Conservation (phyloP, 2,329 filamentous ascomycete species). For the Bisporella sp. region DNA sequence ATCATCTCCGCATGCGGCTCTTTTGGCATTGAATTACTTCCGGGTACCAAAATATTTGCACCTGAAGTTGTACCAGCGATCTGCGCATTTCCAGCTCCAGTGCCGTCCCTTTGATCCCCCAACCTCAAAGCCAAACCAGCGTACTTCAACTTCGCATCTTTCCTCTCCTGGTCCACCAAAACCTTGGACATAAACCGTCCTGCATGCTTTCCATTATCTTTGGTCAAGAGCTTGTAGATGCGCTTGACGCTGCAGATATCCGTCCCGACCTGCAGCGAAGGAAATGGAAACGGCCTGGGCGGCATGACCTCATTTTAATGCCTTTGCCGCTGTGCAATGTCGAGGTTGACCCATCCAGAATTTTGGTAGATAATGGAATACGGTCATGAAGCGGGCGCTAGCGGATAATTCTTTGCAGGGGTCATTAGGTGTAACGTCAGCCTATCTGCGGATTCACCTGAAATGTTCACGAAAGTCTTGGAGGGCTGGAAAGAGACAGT, state of each 20-base stretch:
- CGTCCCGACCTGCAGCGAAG: slow-evolving; percentile 59
- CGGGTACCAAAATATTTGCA: background rate
- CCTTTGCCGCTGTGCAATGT: background rate
- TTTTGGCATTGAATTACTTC: background rate
- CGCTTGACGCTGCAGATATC: slow-evolving; percentile 70
- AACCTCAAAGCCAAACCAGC: too few relatives aligned
- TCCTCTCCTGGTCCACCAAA: slow-evolving; percentile 11
- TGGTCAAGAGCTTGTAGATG: slow-evolving; percentile 33
- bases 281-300: slow-evolving; percentile 49
- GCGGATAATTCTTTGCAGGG: too few relatives aligned
- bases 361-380: too few relatives aligned
- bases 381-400: too few relatives aligned
- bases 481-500: too few relatives aligned
- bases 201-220: background rate
- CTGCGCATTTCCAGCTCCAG: too few relatives aligned
- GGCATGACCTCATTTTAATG: background rate
- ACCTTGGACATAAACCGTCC: slow-evolving; percentile 11
- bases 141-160: background rate
- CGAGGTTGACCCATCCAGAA: background rate
- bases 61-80: background rate
- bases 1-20: background rate
- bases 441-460: too few relatives aligned
- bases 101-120: too few relatives aligned
- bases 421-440: too few relatives aligned
- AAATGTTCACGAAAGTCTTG: too few relatives aligned